phyloP scores from a whole-genome alignment of 2,329 filamentous ascomycete genomes.

The Westerdykella sp. region DNA sequence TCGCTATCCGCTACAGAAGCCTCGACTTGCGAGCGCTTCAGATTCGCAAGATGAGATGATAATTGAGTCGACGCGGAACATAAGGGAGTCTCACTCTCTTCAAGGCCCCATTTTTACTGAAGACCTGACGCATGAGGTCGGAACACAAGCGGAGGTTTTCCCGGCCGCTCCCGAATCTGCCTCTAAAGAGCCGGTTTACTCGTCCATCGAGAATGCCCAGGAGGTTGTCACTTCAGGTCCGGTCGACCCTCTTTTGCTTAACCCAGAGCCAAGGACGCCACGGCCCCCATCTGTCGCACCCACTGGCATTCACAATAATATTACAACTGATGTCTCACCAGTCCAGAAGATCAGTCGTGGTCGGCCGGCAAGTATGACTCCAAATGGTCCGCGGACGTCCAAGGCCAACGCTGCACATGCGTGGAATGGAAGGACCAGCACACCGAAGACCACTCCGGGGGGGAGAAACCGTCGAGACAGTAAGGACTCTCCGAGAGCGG shows the following conservation, averaged over 20 bases:
- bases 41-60: not conserved
- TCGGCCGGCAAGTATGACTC: constrained; percentile 5
- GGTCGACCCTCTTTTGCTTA: too few relatives aligned
- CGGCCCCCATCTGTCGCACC: not conserved
- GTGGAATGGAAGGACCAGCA: constrained; percentile 18
- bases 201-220: not conserved
- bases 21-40: not conserved
- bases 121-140: not conserved
- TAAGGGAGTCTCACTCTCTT: not conserved
- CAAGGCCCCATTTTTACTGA: not conserved
- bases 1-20: constrained; percentile 7
- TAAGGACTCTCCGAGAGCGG: constrained; percentile 25
- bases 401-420: constrained; percentile 8
- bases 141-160: not conserved
- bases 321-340: constrained; percentile 7
- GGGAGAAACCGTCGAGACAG: constrained; percentile 15
- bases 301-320: constrained; percentile 3
- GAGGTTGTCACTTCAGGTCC: not conserved
- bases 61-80: not conserved
- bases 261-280: not conserved
- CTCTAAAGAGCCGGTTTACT: not conserved
- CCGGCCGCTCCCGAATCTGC: not conserved
- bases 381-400: constrained; percentile 5
- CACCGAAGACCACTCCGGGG: constrained; percentile 25
- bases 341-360: not conserved